phyloP scores from a whole-genome alignment of 1,284 basidiomycete genomes.

The Ceratobasidium sp. region DNA sequence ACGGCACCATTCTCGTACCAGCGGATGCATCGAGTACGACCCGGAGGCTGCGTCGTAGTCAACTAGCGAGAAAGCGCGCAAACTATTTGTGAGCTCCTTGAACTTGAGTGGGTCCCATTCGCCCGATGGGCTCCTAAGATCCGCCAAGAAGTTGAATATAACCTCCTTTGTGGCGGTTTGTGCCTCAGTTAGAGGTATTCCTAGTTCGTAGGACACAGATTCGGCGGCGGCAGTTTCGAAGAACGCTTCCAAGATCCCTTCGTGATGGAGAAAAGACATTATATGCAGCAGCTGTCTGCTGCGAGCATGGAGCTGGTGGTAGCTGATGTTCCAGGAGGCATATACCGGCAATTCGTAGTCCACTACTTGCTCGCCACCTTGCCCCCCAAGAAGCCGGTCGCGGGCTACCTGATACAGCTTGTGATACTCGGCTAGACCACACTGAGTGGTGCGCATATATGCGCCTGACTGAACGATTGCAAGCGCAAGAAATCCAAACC shows the following conservation, averaged over 20 bases:
- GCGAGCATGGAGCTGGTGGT: neutral
- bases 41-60: neutral
- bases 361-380: neutral
- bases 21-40: neutral
- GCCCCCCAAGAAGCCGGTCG: constrained; percentile 1
- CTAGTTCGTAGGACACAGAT: neutral
- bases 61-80: constrained; percentile 2
- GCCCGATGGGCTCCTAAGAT: too few species aligned
- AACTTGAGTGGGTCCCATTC: neutral
- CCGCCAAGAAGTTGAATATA: neutral
- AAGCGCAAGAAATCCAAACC: constrained; percentile 2
- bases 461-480: constrained; percentile 25
- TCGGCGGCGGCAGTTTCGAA: neutral
- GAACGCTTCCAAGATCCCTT: constrained; percentile 11
- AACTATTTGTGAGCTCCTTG: neutral
- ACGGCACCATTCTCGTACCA: constrained; percentile 16
- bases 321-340: constrained; percentile 8
- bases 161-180: neutral
- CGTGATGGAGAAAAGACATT: constrained; percentile 22
- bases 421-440: neutral
- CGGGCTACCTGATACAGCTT: neutral
- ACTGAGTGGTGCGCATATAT: constrained; percentile 16
- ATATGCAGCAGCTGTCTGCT: constrained; percentile 2
- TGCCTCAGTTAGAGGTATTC: neutral
- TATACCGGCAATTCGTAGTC: constrained; percentile 4